Conservation (phyloP, 306 rosid genomes). For the Cyamopsis tetragonoloba region DNA sequence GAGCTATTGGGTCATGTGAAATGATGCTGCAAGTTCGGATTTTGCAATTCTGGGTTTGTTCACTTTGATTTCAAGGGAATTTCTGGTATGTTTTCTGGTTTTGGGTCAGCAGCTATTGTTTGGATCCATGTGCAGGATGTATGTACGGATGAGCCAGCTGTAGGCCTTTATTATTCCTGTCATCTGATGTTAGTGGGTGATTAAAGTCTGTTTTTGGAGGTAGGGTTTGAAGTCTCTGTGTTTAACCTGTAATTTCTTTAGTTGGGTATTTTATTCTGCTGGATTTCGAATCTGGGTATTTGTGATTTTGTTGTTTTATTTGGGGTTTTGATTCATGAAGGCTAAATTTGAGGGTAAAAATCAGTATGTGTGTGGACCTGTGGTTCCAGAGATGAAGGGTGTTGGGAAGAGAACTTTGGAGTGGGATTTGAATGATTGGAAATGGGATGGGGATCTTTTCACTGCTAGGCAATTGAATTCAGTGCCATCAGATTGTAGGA, state of each 20-base stretch:
- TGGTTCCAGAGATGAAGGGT: conserved; percentile 45
- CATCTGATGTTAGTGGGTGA: not conserved
- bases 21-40: conserved; percentile 13
- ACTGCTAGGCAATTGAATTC: conserved; percentile 59
- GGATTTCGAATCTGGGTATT: conserved; percentile 39
- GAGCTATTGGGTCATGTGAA: conserved; percentile 18
- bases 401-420: conserved; percentile 65
- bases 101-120: conserved; percentile 40
- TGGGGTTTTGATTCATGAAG: conserved; percentile 46
- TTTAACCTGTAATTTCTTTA: conserved; percentile 13
- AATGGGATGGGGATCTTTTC: conserved; percentile 92
- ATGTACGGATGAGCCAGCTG: conserved; percentile 18
- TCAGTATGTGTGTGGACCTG: conserved; percentile 40
- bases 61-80: not conserved
- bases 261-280: conserved; percentile 19
- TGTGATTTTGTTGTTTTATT: not conserved
- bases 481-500: conserved; percentile 51
- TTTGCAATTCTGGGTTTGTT: conserved; percentile 24
- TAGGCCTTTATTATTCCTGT: conserved; percentile 12
- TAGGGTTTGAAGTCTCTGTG: conserved; percentile 18
- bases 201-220: conserved; percentile 12
- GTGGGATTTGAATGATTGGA: conserved; percentile 95
- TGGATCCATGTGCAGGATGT: conserved; percentile 33
- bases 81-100: conserved; percentile 21
- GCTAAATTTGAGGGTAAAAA: conserved; percentile 50